Percentiles rank a stretch among this genome's conserved stretches.
Conservation (phyloP, 2,329 filamentous ascomycete species). For the Pseudocercospora cruenta region DNA sequence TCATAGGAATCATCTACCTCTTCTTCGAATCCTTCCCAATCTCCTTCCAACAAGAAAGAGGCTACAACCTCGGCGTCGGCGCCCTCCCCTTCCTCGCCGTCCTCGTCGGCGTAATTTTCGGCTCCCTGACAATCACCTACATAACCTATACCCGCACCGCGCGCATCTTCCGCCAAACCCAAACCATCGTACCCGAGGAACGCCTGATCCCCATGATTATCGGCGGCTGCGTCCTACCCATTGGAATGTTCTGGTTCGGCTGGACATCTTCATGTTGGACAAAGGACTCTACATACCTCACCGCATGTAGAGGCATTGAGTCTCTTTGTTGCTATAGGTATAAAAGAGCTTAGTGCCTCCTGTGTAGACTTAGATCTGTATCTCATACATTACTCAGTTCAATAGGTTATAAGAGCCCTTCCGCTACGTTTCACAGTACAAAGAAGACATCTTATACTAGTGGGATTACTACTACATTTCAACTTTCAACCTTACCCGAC, state of each 20-base stretch:
- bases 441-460: too few species aligned
- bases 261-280: too few species aligned
- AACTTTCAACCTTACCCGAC: too few species aligned
- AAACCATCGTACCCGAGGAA: constrained; percentile 46
- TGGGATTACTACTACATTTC: too few species aligned
- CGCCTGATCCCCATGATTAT: constrained; percentile 51
- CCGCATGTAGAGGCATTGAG: too few species aligned
- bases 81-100: constrained; percentile 32
- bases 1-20: constrained; percentile 35
- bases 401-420: too few species aligned
- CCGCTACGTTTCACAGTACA: too few species aligned
- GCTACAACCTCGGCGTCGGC: constrained; percentile 32
- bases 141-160: constrained; percentile 31
- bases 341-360: too few species aligned
- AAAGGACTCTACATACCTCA: too few species aligned
- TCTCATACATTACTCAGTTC: too few species aligned
- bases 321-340: too few species aligned
- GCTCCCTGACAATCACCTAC: constrained; percentile 24
- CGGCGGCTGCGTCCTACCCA: constrained; percentile 46
- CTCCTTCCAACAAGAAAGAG: constrained; percentile 33
- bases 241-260: constrained; percentile 52
- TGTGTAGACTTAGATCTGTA: too few species aligned
- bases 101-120: constrained; percentile 32
- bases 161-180: constrained; percentile 22
- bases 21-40: constrained; percentile 39